Base-by-base conservation (phyloP, 2,329 filamentous ascomycete genomes). In the Aspergillus carbonarius region DNA sequence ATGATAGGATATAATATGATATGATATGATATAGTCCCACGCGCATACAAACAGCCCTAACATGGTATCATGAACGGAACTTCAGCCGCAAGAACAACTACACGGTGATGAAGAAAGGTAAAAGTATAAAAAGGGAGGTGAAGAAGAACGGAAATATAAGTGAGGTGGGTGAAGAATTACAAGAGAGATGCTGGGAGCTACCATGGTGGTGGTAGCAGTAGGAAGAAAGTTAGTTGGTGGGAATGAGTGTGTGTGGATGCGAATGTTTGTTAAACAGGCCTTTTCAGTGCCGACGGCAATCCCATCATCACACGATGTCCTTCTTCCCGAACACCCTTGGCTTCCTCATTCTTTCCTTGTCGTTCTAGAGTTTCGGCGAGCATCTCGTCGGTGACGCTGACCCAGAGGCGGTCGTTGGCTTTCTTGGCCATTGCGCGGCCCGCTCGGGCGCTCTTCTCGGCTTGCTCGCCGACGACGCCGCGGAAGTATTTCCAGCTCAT, bases 401-500 rank as follows among this genome's bases (percentile, higher is more conserved):
- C 87, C 90, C 90, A 93, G 52, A 92, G 75, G 15, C 86, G 79
- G 69, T 91, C 90, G 20, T 88, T 87, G 65, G 87, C 89, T 70
- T 85, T 85, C 63, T 84, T 83, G 5, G 89, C 88, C 77, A 90
- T 88, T 42, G 83, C 83, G 23, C 83, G 82, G 23, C 87, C 88
- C 0, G 90, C 89, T 63, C 84, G 83, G 4, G 89, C 88, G 69
- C 88, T 90, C 76, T 92, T 92, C 59, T 91, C 82, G 0, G 89
- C 88, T 72, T 93, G 90, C 59, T 90, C 88, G 51, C 92, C 92
- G 4, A 96, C 86, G 13, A 93, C 88, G 59, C 89, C 89, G 47
- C 88, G 88, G 74, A 93, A 97, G 68, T 96, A 89, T 53, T 87
- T 85, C 69, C 84, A 87, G 54, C 90, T 89, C 89, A 97, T 96